Base-by-base conservation (phyloP, 2,329 filamentous ascomycete species). In the Lachnellula cervina region DNA sequence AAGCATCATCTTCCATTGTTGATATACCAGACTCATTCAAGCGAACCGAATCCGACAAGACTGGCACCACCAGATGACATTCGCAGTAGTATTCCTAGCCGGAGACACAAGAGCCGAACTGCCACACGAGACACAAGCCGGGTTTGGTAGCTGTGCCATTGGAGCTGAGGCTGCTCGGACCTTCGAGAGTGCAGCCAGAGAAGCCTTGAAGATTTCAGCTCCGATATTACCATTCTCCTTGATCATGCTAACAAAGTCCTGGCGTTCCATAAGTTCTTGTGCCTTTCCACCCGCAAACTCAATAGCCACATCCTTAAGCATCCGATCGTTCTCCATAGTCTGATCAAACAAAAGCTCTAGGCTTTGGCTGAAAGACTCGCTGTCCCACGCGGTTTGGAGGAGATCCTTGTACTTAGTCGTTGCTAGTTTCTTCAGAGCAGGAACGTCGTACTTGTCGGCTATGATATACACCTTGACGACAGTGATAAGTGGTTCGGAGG, bases 391-490 rank as follows among this genome's bases (percentile, higher is more conserved):
- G 14, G 16, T 14, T 2, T 13, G n/a, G 3, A 62, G 2, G 2
- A 48, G 21, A 7, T 42, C 52, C 13, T 51, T 23, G 37, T 52
- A 63, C 16, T 60, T 63, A n/a, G 45, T 35, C 11, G 25, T 52
- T 8, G 63, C 56, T 11, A 57, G 32, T 1, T 25, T 9, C 38
- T 64, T 64, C 11, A 64, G 32, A 5, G 17, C 47, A 6, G 54
- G 54, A 1, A 66, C 55, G n/a, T 59, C 56, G n/a, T 59, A 63
- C 34, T 60, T 58, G n/a, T 64, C 62, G 4, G 57, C 63, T 4
- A 62, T 55, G 13, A 60, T 55, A 38, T 61, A 66, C 14, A 63
- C 51, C 8, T 57, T 59, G 4, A 52, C 7, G 58, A 25, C 2
- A 61, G 38, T 21, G 49, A 32, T 13, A 46, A 52, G 17, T 35